phyloP scores from a whole-genome alignment of 306 rosid genomes.

The Gleditsia sinensis region DNA sequence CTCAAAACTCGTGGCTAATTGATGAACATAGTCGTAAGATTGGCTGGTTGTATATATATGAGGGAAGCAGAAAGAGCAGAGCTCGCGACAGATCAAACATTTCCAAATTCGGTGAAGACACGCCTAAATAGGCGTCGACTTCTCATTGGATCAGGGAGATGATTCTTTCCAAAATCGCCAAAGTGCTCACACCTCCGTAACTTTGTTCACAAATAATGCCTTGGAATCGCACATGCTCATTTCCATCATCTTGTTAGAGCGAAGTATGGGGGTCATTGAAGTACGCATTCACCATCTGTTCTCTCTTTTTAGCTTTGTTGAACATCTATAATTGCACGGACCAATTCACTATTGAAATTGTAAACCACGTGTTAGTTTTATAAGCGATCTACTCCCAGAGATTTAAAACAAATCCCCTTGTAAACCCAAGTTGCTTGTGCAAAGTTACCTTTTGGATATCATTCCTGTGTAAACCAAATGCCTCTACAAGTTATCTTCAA shows the following conservation, averaged over 20 bases:
- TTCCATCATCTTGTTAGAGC: neutral
- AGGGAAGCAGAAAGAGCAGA: no score
- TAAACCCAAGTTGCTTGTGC: no score
- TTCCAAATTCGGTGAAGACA: constrained; percentile 52
- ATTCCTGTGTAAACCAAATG: no score
- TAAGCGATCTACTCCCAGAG: no score
- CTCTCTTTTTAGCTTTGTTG: neutral
- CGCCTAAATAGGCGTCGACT: constrained; percentile 37
- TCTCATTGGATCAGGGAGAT: constrained; percentile 41
- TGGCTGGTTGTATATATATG: neutral
- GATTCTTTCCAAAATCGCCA: constrained; percentile 10
- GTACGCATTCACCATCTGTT: constrained; percentile 37
- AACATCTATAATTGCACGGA: constrained; percentile 46
- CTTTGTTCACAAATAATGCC: constrained; percentile 32
- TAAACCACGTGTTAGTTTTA: no score
- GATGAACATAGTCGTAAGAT: no score
- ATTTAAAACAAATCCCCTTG: no score
- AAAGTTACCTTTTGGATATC: no score
- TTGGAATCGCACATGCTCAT: constrained; percentile 19
- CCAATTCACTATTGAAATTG: constrained; percentile 20
- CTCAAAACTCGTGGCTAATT: no score
- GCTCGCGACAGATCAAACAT: constrained; percentile 24
- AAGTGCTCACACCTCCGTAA: neutral
- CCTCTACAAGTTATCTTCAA: no score
- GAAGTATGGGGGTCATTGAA: constrained; percentile 25